These are phyloP conservation scores for Gossypium trilobum DNA, from an alignment of 441 rosid genomes.

Conservation along the genomic window DNA sequence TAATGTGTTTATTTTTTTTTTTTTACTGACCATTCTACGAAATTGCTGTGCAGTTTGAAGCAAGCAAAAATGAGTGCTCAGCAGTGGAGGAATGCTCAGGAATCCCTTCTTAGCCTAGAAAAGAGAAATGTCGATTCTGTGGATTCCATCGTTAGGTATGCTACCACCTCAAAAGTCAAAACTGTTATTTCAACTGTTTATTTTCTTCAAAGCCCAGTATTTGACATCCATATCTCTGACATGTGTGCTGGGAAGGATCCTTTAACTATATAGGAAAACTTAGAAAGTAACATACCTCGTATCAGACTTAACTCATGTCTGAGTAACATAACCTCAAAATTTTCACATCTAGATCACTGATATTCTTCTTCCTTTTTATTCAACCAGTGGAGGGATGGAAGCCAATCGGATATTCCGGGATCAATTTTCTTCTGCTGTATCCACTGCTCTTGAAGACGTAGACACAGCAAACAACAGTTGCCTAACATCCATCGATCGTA, in stretches of 20 bases:
- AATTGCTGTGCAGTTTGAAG: slow-evolving; percentile 44
- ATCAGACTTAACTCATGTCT: neutral
- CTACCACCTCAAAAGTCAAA: neutral
- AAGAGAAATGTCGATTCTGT: slow-evolving; percentile 73
- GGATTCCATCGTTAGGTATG: slow-evolving; percentile 73
- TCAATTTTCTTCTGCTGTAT: slow-evolving; percentile 65
- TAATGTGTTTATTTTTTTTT: slow-evolving; percentile 1
- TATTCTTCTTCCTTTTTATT: neutral
- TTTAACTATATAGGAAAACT: too few relatives aligned
- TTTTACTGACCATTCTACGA: slow-evolving; percentile 15
- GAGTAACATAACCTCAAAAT: neutral
- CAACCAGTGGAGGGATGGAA: slow-evolving; percentile 65
- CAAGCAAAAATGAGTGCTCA: slow-evolving; percentile 70
- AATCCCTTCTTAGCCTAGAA: slow-evolving; percentile 71
- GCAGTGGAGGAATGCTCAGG: slow-evolving; percentile 87
- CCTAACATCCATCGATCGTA: slow-evolving; percentile 63
- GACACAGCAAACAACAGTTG: slow-evolving; percentile 54
- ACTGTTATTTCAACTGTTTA: too few relatives aligned
- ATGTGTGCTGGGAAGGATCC: too few relatives aligned
- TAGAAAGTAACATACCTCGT: neutral
- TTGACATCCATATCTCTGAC: too few relatives aligned
- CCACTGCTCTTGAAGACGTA: slow-evolving; percentile 57
- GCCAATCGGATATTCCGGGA: slow-evolving; percentile 53
- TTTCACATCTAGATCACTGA: slow-evolving; percentile 1
- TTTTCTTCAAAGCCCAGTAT: too few relatives aligned